Evolutionary conservation across 768 basidiomycete genomes (phyloP), one percentile per base, ranked within the genome.

Genomic region (Suillus americanus): DNA sequence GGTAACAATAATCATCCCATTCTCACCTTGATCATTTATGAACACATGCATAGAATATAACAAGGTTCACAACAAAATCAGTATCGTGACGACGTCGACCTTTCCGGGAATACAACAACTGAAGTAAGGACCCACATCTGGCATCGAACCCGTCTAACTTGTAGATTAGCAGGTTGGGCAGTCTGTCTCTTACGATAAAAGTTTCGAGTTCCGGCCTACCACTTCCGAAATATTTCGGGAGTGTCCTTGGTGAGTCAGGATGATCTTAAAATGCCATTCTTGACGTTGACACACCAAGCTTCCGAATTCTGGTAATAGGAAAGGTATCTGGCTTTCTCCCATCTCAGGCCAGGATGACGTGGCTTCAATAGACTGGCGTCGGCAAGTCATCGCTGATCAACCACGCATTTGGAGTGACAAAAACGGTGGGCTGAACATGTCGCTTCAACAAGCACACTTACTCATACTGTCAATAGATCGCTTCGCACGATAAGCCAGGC

Each of bases 301-400:
- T 65, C 35, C 64, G 64, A 37, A 46, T 65, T 40, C 20, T 65
- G 8, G 61, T 65, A 2, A 50, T 62, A 33, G 64, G 64, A 56
- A 55, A 65, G 53, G 64, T 65, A 65, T 25, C 5, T n/a, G 5
- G 12, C 14, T 35, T 16, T n/a, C 18, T n/a, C 37, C 12, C 4
- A 7, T 35, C 7, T 45, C 30, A 9, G 3, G 20, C 46, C n/a
- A 18, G 13, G 35, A 65, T 28, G 4, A 5, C 6, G 6, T 16
- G 9, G 23, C 28, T 33, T 3, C 18, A 12, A 23, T 51, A 65
- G 62, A 45, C 62, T 5, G 64, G 64, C 1, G 64, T 62, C 3
- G 64, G 64, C 30, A 65, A 65, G 33, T 57, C 62, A 16, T 56
- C 64, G 3, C 45, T 65, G 10, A 62, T 65, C 14, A 33, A 65